These are phyloP conservation scores for Blastocystis sp. DNA, from an alignment of 352 stramenopile species.

Conservation along the genomic window DNA sequence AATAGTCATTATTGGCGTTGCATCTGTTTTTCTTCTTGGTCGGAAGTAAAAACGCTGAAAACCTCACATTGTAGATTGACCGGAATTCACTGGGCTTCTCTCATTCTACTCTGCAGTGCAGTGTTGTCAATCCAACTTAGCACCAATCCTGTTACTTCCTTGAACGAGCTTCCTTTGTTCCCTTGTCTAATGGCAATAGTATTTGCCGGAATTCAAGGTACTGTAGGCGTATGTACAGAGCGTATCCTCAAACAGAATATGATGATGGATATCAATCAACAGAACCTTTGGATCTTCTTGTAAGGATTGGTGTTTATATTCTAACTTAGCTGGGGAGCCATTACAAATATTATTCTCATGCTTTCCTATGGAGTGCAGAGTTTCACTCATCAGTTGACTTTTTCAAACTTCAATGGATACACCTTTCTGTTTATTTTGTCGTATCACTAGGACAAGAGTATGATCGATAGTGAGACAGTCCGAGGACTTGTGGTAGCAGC, in stretches of 20 bases:
- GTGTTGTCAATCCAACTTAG: not conserved
- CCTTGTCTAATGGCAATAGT: not conserved
- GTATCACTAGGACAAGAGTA: not conserved
- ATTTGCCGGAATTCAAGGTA: not conserved
- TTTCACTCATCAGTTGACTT: constrained; percentile 38
- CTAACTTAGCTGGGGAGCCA: not conserved
- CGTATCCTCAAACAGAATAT: constrained; percentile 8
- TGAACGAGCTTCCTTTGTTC: constrained; percentile 3
- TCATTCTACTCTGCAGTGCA: constrained; percentile 44
- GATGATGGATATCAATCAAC: not conserved
- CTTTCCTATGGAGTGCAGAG: not conserved
- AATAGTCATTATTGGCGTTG: constrained; percentile 12
- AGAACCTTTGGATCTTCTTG: constrained; percentile 45
- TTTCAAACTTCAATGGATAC: constrained; percentile 28
- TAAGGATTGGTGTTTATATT: not conserved
- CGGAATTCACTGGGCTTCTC: constrained; percentile 5
- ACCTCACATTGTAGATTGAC: not conserved
- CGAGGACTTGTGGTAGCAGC: not conserved
- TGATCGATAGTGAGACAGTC: not conserved
- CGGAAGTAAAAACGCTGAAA: not conserved
- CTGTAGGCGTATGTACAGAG: not conserved
- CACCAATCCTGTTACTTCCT: not conserved
- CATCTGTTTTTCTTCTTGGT: constrained; percentile 1
- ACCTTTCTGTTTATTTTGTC: constrained; percentile 24
- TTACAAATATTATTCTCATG: not conserved